Evolutionary conservation across 2,329 filamentous ascomycete genomes (phyloP), one percentile per base, ranked within the genome.

Genomic region (Clonostachys sp.): DNA sequence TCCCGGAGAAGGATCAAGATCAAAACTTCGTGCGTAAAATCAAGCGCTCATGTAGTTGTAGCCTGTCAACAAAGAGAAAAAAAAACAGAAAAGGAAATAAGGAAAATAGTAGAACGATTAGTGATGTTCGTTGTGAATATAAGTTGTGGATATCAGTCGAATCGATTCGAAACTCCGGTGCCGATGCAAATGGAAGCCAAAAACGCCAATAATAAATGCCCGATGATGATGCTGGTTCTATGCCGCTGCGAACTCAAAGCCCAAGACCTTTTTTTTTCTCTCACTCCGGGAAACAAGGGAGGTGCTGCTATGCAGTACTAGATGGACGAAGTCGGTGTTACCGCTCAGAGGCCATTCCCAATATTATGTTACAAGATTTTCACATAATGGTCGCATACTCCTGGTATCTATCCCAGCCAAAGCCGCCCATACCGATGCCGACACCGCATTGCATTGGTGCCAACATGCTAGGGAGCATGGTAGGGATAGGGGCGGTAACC

Each of bases 331-430:
- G 48, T 49, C 34, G 40, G 44, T 24, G 36, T 38, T 24, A 71
- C 71, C 62, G 68, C 68, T 57, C 72, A 70, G 61, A 71, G 71
- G 60, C 65, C 67, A 60, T 72, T 66, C 61, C 65, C 67, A 63
- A 69, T 64, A 61, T 64, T 66, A 53, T 70, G 62, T 30, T 64
- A 69, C 61, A 81, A 77, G 70, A n/a, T 81, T 80, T 77, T 88
- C 87, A 96, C 76, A 95, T 95, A 55, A 86, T 91, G 53, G 89
- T 85, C 57, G 89, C 80, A 66, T 91, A 95, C 67, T 92, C 89
- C 62, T 88, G 87, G 65, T 87, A 90, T 57, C 87, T 79, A 66
- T 89, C 89, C 89, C 90, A 96, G 57, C 87, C 89, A 65, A 95
- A 95, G 47, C 52, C 49, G 57, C 81, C 80, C 72, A 87, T 91